Evolutionary conservation across 768 basidiomycete species (phyloP).

Genomic region (Hortiboletus campestris): DNA sequence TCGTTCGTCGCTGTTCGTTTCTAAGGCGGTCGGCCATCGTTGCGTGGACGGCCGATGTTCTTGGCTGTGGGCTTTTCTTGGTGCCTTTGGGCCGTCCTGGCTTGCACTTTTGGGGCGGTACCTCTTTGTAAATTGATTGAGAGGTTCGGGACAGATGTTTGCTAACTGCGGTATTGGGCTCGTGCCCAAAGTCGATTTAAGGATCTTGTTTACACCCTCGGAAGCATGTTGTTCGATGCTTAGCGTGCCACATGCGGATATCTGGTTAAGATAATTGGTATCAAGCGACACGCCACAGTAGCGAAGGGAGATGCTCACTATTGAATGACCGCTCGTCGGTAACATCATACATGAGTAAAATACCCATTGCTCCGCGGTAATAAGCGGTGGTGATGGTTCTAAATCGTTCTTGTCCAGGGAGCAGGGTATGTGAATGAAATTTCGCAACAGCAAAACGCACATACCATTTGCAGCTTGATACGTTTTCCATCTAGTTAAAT

Average conservation of each 20-base stretch:
- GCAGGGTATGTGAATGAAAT: neutral
- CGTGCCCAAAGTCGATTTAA: too few relatives aligned
- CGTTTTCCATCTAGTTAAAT: conserved; percentile 98
- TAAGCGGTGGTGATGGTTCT: conserved; percentile 98
- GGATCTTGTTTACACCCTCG: conserved; percentile 98
- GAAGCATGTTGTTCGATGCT: conserved; percentile 99
- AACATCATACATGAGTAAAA: conserved; percentile 97
- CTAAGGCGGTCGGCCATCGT: too few relatives aligned
- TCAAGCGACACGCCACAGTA: conserved; percentile 7
- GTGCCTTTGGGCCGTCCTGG: too few relatives aligned
- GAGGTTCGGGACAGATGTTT: too few relatives aligned
- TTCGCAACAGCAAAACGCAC: conserved; percentile 28
- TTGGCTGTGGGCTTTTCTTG: too few relatives aligned
- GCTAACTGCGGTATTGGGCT: too few relatives aligned
- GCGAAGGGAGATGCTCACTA: conserved; percentile 57
- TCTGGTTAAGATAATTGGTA: conserved; percentile 46
- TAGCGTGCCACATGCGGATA: conserved; percentile 96
- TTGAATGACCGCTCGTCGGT: conserved; percentile 94
- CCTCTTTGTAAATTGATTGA: too few relatives aligned
- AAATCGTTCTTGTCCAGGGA: conserved; percentile 93
- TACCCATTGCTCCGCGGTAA: conserved; percentile 99
- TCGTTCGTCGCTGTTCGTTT: too few relatives aligned
- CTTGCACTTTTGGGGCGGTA: too few relatives aligned
- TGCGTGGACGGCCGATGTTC: too few relatives aligned
- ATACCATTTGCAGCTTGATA: conserved; percentile 97